Base-by-base conservation (phyloP, 805 yeast genomes). In the Blastobotrys mokoenaii region DNA sequence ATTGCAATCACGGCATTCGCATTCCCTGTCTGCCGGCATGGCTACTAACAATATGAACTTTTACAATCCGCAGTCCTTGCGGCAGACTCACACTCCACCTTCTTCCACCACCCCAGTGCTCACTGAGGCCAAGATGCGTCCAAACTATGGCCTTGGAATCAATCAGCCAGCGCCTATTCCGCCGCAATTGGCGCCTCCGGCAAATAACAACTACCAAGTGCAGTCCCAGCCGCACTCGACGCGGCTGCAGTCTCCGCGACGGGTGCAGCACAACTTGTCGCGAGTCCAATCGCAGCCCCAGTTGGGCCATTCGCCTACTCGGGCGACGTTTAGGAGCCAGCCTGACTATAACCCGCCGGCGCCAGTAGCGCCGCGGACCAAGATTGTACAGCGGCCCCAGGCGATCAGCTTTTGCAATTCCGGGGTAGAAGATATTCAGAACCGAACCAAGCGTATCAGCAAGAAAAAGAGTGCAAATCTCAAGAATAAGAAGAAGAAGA, bases 381-480 rank as follows among this genome's bases (percentile, higher is more conserved):
- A 38, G 18, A n/a, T 25, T 14, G 41, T 25, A 17, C 31, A 14
- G 9, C 25, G 15, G 33, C 25, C 12, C 33, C 41, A 30, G 41
- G 15, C 41, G 20, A n/a, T 27, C 12, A 38, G 15, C n/a, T 38
- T 22, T 25, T 27, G 31, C 20, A 25, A 25, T 27, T 12, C 32
- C 20, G 20, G 16, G 10, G 41, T 38, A 33, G 32, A 38, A 11
- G 41, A 38, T 17, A 38, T 38, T 14, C 18, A 15, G 10, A 34
- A 34, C 16, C n/a, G 32, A 15, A 27, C 20, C 16, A 38, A 27
- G 16, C 41, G 41, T 5, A 38, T 38, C 29, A 25, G n/a, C 16
- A 38, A 38, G 41, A 38, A 38, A 17, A 38, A 38, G 16, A 27
- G 32, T 12, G 15, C 31, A 10, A 38, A 38, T 16, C n/a, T 38